These are phyloP conservation scores for Fusarium piperis DNA, from an alignment of 2,329 filamentous ascomycete genomes.

Conservation along the genomic window DNA sequence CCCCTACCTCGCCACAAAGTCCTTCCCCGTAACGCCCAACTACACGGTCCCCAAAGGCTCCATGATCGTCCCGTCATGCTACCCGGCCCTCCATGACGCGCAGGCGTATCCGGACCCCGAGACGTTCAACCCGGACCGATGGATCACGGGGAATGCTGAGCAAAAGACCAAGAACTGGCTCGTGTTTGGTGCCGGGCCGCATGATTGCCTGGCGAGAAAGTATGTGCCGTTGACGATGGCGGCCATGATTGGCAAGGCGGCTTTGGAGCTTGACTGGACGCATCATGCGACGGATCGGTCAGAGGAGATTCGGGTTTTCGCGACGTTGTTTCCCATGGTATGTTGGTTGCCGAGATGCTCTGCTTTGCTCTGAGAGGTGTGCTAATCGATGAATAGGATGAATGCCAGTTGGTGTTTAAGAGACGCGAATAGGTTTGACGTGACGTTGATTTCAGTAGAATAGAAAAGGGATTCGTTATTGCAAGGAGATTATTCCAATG, in stretches of 20 bases:
- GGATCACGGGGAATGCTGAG: slow-evolving; percentile 62
- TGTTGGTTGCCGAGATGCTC: slow-evolving; percentile 22
- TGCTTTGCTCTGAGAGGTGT: background rate
- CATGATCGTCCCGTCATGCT: slow-evolving; percentile 62
- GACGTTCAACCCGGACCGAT: slow-evolving; percentile 60
- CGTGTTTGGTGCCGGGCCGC: slow-evolving; percentile 61
- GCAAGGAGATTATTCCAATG: background rate
- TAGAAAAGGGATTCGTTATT: background rate
- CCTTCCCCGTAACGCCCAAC: slow-evolving; percentile 56
- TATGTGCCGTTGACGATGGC: slow-evolving; percentile 63
- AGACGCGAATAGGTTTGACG: background rate
- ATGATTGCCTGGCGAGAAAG: slow-evolving; percentile 59
- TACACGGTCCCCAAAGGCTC: slow-evolving; percentile 62
- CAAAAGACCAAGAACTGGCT: slow-evolving; percentile 63
- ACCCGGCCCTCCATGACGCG: slow-evolving; percentile 61
- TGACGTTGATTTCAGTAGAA: no score
- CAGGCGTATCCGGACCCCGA: slow-evolving; percentile 58
- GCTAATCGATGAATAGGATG: background rate
- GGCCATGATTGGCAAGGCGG: slow-evolving; percentile 62
- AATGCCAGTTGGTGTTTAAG: background rate
- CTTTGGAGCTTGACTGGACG: slow-evolving; percentile 59
- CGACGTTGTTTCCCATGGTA: slow-evolving; percentile 60
- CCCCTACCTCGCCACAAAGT: slow-evolving; percentile 59
- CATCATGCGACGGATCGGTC: slow-evolving; percentile 59
- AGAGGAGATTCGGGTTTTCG: slow-evolving; percentile 62